Conservation (phyloP, 352 stramenopile genomes). For the Phytophthora tubulina region DNA sequence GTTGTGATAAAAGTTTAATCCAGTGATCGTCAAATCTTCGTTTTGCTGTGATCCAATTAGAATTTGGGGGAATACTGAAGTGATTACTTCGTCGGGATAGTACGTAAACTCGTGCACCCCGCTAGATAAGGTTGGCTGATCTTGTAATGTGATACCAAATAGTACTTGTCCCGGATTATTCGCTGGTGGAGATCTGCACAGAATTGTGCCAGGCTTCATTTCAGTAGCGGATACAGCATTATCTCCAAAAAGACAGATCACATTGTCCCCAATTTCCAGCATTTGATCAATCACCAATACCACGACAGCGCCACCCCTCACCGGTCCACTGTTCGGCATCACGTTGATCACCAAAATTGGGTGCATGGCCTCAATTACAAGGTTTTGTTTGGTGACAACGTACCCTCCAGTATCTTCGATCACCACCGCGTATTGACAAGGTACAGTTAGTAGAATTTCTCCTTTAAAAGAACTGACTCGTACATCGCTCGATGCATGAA, state of each 20-base stretch:
- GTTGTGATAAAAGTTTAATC: constrained; percentile 39
- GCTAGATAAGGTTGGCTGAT: background rate
- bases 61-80: constrained; percentile 25
- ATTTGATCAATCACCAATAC: constrained; percentile 23
- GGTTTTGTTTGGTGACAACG: background rate
- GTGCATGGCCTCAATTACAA: constrained; percentile 8
- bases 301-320: constrained; percentile 45
- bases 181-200: constrained; percentile 35
- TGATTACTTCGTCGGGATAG: constrained; percentile 42
- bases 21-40: constrained; percentile 30
- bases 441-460: background rate
- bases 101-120: constrained; percentile 32
- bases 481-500: constrained; percentile 7
- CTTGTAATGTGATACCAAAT: constrained; percentile 36
- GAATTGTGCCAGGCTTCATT: constrained; percentile 21
- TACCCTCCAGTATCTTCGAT: constrained; percentile 30
- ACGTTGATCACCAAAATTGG: constrained; percentile 4
- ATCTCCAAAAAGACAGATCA: constrained; percentile 45
- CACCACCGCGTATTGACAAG: constrained; percentile 15
- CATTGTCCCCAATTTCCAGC: constrained; percentile 7
- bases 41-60: constrained; percentile 6
- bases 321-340: constrained; percentile 27
- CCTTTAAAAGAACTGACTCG: constrained; percentile 3
- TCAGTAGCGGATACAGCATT: constrained; percentile 9
- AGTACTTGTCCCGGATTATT: constrained; percentile 20